Evolutionary conservation across 768 basidiomycete genomes (phyloP).

Genomic region (Calocybe gangraenosa): DNA sequence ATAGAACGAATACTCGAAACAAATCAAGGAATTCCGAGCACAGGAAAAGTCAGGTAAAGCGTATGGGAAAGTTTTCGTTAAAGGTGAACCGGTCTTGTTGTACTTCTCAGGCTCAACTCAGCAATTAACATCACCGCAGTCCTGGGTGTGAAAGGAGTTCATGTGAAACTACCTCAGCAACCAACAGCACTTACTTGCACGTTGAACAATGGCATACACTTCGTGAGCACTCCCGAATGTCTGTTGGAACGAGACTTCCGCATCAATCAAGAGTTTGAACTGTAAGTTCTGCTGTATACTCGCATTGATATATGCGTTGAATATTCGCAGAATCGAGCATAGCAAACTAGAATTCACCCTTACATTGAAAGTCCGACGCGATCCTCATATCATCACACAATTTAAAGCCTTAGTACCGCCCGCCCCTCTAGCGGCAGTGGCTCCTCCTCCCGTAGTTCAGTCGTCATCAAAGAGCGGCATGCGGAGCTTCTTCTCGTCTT

Average conservation of each 20-base stretch:
- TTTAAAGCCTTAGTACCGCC: constrained; percentile 58
- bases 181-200: constrained; percentile 77
- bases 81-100: constrained; percentile 49
- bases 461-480: constrained; percentile 57
- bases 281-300: constrained; percentile 46
- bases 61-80: constrained; percentile 92
- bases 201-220: constrained; percentile 95
- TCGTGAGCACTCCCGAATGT: constrained; percentile 84
- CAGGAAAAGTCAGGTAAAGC: constrained; percentile 77
- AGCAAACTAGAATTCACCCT: constrained; percentile 95
- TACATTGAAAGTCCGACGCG: constrained; percentile 80
- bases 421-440: constrained; percentile 26
- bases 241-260: constrained; percentile 52
- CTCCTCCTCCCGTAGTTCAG: constrained; percentile 38
- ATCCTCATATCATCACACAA: constrained; percentile 80
- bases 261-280: constrained; percentile 87
- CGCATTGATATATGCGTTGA: neutral
- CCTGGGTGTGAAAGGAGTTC: constrained; percentile 65
- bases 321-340: constrained; percentile 63
- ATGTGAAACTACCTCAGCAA: constrained; percentile 75
- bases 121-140: constrained; percentile 43
- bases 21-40: constrained; percentile 76
- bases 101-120: constrained; percentile 1
- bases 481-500: constrained; percentile 72
- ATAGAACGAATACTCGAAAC: constrained; percentile 91